Conservation (phyloP, 2,329 filamentous ascomycete genomes). For the Colletotrichum sublineola region DNA sequence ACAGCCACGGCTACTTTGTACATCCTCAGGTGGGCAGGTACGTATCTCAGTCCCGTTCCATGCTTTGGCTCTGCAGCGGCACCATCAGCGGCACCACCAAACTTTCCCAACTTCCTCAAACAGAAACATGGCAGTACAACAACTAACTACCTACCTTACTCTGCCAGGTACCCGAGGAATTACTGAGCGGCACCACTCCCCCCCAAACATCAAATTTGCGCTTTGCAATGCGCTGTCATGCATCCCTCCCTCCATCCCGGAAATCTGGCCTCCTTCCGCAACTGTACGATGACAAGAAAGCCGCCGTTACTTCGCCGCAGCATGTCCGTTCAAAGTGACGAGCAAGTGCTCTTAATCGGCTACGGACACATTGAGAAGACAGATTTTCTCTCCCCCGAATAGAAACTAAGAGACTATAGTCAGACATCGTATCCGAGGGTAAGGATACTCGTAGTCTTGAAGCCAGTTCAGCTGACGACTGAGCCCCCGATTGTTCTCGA, state of each 20-base stretch:
- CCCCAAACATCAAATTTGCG: constrained; percentile 33
- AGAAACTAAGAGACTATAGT: background rate
- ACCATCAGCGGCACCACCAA: constrained; percentile 16
- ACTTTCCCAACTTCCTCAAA: background rate
- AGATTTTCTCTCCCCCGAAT: background rate
- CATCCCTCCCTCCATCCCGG: constrained; percentile 15
- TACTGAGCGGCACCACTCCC: constrained; percentile 19
- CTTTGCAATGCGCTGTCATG: constrained; percentile 33
- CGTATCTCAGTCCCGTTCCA: constrained; percentile 11
- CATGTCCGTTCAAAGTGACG: background rate
- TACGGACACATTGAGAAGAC: background rate
- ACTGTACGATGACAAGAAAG: background rate
- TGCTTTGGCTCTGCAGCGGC: constrained; percentile 28
- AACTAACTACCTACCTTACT: too few species aligned
- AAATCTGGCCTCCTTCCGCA: constrained; percentile 19
- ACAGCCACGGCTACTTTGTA: background rate
- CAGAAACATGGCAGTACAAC: background rate
- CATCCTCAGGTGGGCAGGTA: too few species aligned
- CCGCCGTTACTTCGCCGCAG: constrained; percentile 5
- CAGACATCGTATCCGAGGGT: background rate
- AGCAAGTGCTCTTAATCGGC: background rate
- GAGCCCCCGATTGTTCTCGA: constrained; percentile 15
- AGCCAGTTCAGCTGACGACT: background rate
- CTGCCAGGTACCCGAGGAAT: constrained; percentile 19
- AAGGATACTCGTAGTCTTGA: background rate